Conservation (phyloP, 169 alveolate genomes). For the Plasmodium inui region DNA sequence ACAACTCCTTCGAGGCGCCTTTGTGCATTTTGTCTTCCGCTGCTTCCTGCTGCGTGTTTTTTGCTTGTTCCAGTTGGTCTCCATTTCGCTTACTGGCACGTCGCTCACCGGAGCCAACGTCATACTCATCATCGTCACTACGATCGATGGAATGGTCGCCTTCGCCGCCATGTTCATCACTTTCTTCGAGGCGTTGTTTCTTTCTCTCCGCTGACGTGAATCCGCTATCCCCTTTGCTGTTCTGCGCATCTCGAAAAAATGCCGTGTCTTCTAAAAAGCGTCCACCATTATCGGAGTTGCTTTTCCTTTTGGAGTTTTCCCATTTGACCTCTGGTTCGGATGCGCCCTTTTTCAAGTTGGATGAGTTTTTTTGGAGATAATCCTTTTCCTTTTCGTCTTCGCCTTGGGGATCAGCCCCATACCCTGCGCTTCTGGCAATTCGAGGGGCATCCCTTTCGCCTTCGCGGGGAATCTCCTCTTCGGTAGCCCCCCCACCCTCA, state of each 20-base stretch:
- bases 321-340: not conserved
- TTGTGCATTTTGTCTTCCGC: not conserved
- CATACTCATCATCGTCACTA: not conserved
- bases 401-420: not conserved
- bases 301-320: not conserved
- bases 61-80: not conserved
- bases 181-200: not conserved
- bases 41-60: not conserved
- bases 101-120: not conserved
- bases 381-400: not conserved
- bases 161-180: not conserved
- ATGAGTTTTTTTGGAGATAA: not conserved
- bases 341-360: not conserved
- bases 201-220: not conserved
- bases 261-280: not conserved
- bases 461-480: not conserved
- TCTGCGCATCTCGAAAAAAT: not conserved
- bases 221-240: not conserved
- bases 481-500: not conserved
- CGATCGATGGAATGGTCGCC: not conserved
- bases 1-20: not conserved
- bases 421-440: not conserved
- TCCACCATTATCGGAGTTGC: not conserved
- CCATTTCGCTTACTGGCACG: not conserved
- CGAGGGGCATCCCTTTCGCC: not conserved